Percentiles rank a stretch among this genome's conserved stretches.
These are phyloP conservation scores for Cerrena zonata DNA, from an alignment of 1,284 basidiomycete genomes.

Conservation along the genomic window DNA sequence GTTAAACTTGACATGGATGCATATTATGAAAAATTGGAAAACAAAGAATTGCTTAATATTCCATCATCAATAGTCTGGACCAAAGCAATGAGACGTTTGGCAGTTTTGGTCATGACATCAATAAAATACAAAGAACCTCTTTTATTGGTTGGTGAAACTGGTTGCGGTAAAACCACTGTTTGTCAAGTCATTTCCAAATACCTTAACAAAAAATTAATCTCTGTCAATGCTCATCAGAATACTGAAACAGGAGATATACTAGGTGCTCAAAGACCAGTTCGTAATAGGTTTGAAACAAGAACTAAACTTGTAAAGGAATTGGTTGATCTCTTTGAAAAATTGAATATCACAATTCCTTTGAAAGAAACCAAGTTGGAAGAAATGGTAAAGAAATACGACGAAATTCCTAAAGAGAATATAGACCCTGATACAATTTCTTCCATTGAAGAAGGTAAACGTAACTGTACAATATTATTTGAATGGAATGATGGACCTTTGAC, in stretches of 20 bases:
- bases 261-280: slow-evolving; percentile 88
- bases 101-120: slow-evolving; percentile 77
- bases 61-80: slow-evolving; percentile 79
- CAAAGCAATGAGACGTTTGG: slow-evolving; percentile 85
- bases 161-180: slow-evolving; percentile 95
- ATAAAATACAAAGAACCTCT: slow-evolving; percentile 91
- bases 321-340: slow-evolving; percentile 42
- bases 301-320: slow-evolving; percentile 38
- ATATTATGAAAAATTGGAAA: slow-evolving; percentile 58
- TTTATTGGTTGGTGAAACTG: slow-evolving; percentile 96
- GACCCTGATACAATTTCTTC: slow-evolving; percentile 33
- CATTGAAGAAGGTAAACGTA: slow-evolving; percentile 40
- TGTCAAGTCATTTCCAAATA: slow-evolving; percentile 85
- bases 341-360: slow-evolving; percentile 34
- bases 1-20: slow-evolving; percentile 72
- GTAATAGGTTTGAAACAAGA: slow-evolving; percentile 65
- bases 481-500: slow-evolving; percentile 96
- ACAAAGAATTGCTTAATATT: slow-evolving; percentile 47
- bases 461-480: slow-evolving; percentile 75
- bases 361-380: slow-evolving; percentile 32
- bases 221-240: slow-evolving; percentile 95
- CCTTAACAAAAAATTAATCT: slow-evolving; percentile 57
- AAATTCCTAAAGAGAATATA: slow-evolving; percentile 28
- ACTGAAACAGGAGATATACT: slow-evolving; percentile 98
- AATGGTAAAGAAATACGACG: slow-evolving; percentile 34